A percentile compares a stretch with the other conserved stretches of the same genome.
phyloP scores from a whole-genome alignment of 495 filamentous ascomycete genomes.

The Penicillium paradoxum region DNA sequence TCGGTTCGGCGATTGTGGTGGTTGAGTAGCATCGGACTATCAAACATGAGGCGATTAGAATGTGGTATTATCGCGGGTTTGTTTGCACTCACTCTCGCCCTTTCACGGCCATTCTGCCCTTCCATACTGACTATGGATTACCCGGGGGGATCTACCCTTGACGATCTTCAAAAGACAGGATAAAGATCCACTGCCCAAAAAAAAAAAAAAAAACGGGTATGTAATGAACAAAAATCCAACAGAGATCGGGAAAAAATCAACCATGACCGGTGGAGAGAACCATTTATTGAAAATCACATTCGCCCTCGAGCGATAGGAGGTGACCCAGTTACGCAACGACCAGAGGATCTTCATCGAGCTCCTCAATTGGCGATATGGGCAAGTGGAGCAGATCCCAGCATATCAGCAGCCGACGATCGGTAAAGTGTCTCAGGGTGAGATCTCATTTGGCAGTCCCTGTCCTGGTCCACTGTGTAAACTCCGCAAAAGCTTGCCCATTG shows the following conservation, averaged over 20 bases:
- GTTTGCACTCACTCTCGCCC: background rate
- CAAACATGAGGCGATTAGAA: background rate
- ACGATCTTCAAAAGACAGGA: background rate
- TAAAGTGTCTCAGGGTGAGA: background rate
- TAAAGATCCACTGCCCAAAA: background rate
- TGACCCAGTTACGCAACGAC: conserved; percentile 1
- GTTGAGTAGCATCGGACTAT: background rate
- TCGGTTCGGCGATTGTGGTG: background rate
- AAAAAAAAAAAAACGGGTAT: background rate
- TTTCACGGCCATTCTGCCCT: background rate
- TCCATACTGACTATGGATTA: background rate
- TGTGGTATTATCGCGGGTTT: background rate
- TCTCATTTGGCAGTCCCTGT: conserved; percentile 12
- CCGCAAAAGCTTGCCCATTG: conserved; percentile 3
- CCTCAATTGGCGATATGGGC: background rate
- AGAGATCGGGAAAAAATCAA: no score
- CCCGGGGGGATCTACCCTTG: background rate
- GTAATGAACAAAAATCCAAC: no score
- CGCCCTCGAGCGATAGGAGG: no score
- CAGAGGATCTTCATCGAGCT: conserved; percentile 1
- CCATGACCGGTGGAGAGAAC: no score
- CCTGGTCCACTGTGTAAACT: conserved; percentile 2
- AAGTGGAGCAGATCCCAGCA: background rate
- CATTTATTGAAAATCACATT: no score
- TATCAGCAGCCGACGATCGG: background rate